Percentiles rank a stretch among this genome's conserved stretches.
phyloP scores from a whole-genome alignment of 805 yeast genomes.

The Pichia kluyveri region DNA sequence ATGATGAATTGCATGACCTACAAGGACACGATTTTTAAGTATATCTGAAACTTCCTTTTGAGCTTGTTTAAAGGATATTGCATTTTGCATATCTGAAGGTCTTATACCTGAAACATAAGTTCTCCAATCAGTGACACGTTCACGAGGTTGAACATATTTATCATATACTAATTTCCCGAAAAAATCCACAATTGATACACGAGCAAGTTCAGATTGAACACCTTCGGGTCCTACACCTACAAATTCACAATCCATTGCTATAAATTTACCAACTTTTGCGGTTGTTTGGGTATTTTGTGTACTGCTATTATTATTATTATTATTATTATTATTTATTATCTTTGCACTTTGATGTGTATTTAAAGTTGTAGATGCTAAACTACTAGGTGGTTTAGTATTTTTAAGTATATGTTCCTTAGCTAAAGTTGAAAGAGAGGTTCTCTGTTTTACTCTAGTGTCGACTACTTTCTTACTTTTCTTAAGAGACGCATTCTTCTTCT shows the following conservation, averaged over 20 bases:
- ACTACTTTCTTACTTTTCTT: neutral
- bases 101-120: constrained; percentile 87
- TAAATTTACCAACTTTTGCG: constrained; percentile 52
- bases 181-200: constrained; percentile 81
- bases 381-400: too few species aligned
- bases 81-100: constrained; percentile 59
- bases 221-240: constrained; percentile 85
- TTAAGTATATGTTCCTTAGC: neutral
- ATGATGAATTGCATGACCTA: constrained; percentile 81
- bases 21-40: constrained; percentile 47
- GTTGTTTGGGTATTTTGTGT: neutral
- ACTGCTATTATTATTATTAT: too few species aligned
- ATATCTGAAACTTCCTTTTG: constrained; percentile 47
- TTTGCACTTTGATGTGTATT: neutral
- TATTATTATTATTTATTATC: too few species aligned
- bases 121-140: constrained; percentile 80
- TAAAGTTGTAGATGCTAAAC: too few species aligned
- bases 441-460: neutral
- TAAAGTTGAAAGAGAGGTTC: constrained; percentile 9
- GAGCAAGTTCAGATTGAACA: constrained; percentile 59
- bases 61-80: constrained; percentile 59
- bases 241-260: constrained; percentile 90
- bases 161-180: constrained; percentile 69
- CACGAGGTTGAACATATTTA: constrained; percentile 65
- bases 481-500: neutral